A percentile compares a stretch with the other conserved stretches of the same genome.
phyloP scores from a whole-genome alignment of 805 yeast genomes.

The Zygoascus bituminiphila region DNA sequence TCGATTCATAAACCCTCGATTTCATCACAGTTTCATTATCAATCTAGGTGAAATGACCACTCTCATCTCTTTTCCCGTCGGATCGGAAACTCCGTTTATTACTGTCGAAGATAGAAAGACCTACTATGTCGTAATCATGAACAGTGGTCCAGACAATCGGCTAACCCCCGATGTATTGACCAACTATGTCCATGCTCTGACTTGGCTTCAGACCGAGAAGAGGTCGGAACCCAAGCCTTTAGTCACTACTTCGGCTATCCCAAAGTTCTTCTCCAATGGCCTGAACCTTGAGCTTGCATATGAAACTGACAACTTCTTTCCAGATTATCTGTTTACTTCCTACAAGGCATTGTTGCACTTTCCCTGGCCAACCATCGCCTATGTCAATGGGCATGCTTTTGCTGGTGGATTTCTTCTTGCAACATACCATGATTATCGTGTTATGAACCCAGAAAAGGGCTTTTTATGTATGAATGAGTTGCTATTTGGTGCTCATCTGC shows the following conservation, averaged over 20 bases:
- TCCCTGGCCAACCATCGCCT: constrained; percentile 35
- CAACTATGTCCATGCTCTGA: constrained; percentile 29
- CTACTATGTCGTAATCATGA: constrained; percentile 28
- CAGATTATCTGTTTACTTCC: constrained; percentile 25
- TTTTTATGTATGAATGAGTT: constrained; percentile 34
- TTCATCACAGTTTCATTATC: not conserved
- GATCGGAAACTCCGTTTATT: constrained; percentile 31
- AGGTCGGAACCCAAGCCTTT: constrained; percentile 24
- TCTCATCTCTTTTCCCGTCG: constrained; percentile 9
- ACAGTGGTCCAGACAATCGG: constrained; percentile 31
- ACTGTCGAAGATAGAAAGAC: constrained; percentile 31
- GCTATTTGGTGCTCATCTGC: constrained; percentile 32
- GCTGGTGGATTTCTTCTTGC: constrained; percentile 35
- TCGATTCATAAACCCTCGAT: not conserved
- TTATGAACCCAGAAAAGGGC: constrained; percentile 33
- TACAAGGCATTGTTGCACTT: constrained; percentile 29
- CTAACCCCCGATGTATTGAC: constrained; percentile 26
- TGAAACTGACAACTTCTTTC: constrained; percentile 29
- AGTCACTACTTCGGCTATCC: constrained; percentile 30
- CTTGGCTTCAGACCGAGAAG: constrained; percentile 22
- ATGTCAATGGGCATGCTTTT: constrained; percentile 34
- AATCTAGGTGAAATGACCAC: not conserved
- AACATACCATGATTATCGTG: constrained; percentile 31
- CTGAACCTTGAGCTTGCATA: constrained; percentile 31
- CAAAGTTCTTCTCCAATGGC: constrained; percentile 34